Percentiles rank a stretch among this genome's conserved stretches.
These are phyloP conservation scores for Endoconidiophora polonica DNA, from an alignment of 2,329 filamentous ascomycete species.

Conservation along the genomic window DNA sequence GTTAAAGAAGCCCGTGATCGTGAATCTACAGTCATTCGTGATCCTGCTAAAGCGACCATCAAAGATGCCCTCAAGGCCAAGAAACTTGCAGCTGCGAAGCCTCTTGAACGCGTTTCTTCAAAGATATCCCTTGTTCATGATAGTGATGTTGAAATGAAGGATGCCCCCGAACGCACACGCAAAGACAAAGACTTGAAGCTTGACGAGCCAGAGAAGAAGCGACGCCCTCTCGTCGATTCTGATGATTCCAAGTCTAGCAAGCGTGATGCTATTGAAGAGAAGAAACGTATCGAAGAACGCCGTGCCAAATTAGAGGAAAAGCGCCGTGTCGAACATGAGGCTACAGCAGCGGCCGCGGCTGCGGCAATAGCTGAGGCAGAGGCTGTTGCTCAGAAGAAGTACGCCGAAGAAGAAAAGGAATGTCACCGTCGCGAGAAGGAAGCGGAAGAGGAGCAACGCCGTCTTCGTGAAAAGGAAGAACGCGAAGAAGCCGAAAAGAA, in stretches of 20 bases:
- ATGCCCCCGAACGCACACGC: constrained; percentile 17
- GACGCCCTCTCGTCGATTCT: constrained; percentile 19
- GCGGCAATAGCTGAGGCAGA: constrained; percentile 3
- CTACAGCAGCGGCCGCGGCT: neutral
- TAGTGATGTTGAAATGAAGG: constrained; percentile 38
- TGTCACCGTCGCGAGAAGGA: constrained; percentile 20
- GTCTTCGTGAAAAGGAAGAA: constrained; percentile 14
- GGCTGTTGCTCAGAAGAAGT: constrained; percentile 14
- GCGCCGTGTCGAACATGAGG: constrained; percentile 11
- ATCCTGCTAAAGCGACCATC: constrained; percentile 18
- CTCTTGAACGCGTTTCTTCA: constrained; percentile 15
- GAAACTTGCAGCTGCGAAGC: constrained; percentile 17
- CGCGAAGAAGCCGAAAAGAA: constrained; percentile 22
- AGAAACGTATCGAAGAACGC: constrained; percentile 18
- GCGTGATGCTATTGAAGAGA: constrained; percentile 19
- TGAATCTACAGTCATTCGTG: constrained; percentile 8
- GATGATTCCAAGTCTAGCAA: constrained; percentile 23
- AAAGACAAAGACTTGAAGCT: constrained; percentile 19
- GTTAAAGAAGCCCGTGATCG: constrained; percentile 12
- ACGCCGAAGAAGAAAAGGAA: constrained; percentile 19
- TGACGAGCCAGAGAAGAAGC: constrained; percentile 23
- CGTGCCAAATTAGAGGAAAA: constrained; percentile 14
- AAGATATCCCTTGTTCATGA: constrained; percentile 26
- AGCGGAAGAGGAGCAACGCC: constrained; percentile 13
- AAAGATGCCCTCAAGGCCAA: constrained; percentile 27